Evolutionary conservation across 352 stramenopile species (phyloP).

Genomic region (Phytophthora fragariae): DNA sequence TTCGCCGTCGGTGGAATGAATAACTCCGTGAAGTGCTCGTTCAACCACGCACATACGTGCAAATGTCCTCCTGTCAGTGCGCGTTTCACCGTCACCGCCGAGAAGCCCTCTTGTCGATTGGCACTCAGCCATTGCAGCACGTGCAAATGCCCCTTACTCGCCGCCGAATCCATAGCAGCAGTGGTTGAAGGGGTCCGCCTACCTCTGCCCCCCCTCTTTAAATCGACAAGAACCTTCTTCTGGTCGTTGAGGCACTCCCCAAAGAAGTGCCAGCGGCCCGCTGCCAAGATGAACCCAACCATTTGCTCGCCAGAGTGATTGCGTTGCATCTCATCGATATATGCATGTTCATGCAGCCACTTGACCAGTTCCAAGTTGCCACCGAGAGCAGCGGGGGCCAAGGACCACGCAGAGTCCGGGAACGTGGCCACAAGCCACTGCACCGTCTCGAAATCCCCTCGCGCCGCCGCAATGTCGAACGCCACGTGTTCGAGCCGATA

Average conservation of each 20-base stretch:
- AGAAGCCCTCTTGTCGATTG: background rate
- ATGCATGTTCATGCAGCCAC: background rate
- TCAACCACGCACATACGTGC: conserved; percentile 18
- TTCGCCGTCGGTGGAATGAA: no score
- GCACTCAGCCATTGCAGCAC: conserved; percentile 10
- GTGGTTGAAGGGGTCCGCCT: background rate
- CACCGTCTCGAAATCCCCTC: background rate
- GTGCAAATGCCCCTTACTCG: background rate
- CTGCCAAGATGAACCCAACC: background rate
- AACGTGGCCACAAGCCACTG: background rate
- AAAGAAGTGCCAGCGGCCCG: background rate
- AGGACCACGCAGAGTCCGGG: background rate
- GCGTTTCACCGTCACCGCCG: background rate
- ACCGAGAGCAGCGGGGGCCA: background rate
- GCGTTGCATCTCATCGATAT: background rate
- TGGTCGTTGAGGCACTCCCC: background rate
- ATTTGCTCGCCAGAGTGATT: background rate
- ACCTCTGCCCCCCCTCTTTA: background rate
- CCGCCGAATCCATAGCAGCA: conserved; percentile 4
- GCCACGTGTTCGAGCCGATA: background rate
- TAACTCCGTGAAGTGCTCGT: background rate
- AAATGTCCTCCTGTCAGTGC: conserved; percentile 10
- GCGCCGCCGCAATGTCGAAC: background rate
- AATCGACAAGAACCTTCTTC: background rate
- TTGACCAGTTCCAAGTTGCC: background rate